Evolutionary conservation across 805 yeast genomes (phyloP).

Genomic region (Wickerhamomyces subpelliculosus): DNA sequence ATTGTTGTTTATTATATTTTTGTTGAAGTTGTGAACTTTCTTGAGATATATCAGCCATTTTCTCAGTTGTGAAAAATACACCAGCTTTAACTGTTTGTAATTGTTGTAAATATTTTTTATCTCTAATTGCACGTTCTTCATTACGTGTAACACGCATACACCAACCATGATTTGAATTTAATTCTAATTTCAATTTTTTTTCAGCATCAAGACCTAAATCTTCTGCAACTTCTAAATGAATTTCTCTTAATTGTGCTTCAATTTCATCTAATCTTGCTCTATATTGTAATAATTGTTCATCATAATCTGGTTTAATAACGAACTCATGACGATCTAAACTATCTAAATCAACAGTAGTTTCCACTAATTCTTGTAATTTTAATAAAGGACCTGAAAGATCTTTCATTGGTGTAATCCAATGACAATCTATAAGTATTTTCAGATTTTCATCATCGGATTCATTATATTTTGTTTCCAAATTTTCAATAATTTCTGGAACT

Average conservation of each 20-base stretch:
- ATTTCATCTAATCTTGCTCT: constrained; percentile 50
- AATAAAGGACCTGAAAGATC: constrained; percentile 43
- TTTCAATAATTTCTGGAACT: constrained; percentile 60
- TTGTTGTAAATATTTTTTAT: constrained; percentile 55
- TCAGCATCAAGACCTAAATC: constrained; percentile 78
- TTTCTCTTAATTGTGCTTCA: constrained; percentile 45
- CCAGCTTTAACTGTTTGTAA: constrained; percentile 94
- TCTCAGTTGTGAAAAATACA: constrained; percentile 76
- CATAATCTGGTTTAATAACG: constrained; percentile 84
- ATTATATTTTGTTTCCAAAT: constrained; percentile 37
- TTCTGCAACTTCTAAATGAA: constrained; percentile 61
- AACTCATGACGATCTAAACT: constrained; percentile 80
- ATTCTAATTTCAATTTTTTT: constrained; percentile 83
- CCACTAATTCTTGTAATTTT: constrained; percentile 79
- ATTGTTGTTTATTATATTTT: constrained; percentile 70
- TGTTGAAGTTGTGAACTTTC: constrained; percentile 52
- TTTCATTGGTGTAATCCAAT: constrained; percentile 55
- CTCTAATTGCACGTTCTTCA: constrained; percentile 77
- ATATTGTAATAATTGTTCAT: constrained; percentile 61
- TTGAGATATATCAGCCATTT: constrained; percentile 51
- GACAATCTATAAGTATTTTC: constrained; percentile 32
- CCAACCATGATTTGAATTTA: constrained; percentile 88
- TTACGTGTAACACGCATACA: constrained; percentile 87
- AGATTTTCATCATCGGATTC: constrained; percentile 24
- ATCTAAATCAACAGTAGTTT: constrained; percentile 83